Evolutionary conservation across 495 filamentous ascomycete genomes (phyloP).

Genomic region (Hyphodiscus hymeniophilus): DNA sequence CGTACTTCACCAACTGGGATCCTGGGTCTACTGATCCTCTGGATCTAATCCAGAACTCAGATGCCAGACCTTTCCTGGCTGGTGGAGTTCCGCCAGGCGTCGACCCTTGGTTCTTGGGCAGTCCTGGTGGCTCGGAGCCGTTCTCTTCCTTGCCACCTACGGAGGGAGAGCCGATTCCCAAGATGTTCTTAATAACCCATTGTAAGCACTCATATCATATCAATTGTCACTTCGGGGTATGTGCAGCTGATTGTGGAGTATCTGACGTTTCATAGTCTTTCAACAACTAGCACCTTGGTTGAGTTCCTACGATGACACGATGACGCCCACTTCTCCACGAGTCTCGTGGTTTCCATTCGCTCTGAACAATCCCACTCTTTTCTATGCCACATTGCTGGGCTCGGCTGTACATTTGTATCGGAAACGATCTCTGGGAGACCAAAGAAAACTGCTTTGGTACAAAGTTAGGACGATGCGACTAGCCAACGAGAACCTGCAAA

Average conservation of each 20-base stretch:
- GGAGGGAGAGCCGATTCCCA: constrained; percentile 6
- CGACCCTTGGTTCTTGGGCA: neutral
- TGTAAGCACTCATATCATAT: neutral
- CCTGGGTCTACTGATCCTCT: no score
- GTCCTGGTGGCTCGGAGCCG: constrained; percentile 4
- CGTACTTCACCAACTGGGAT: no score
- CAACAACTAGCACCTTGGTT: constrained; percentile 14
- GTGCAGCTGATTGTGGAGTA: neutral
- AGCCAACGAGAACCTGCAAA: constrained; percentile 8
- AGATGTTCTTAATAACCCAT: constrained; percentile 8
- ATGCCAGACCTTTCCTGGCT: no score
- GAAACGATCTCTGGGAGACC: neutral
- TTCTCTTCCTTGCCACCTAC: constrained; percentile 7
- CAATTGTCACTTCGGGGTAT: no score
- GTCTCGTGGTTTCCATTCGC: constrained; percentile 15
- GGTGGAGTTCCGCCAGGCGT: neutral
- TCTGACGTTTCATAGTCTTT: neutral
- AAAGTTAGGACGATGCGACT: constrained; percentile 11
- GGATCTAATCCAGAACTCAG: no score
- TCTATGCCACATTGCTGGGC: constrained; percentile 12
- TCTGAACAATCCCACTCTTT: constrained; percentile 10
- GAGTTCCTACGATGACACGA: constrained; percentile 8
- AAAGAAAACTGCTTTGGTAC: constrained; percentile 7
- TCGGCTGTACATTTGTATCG: constrained; percentile 18
- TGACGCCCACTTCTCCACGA: neutral